A percentile compares a stretch with the other conserved stretches of the same genome.
Evolutionary conservation across 108 stramenopile species (phyloP).

Genomic region (Skeletonema tropicum): DNA sequence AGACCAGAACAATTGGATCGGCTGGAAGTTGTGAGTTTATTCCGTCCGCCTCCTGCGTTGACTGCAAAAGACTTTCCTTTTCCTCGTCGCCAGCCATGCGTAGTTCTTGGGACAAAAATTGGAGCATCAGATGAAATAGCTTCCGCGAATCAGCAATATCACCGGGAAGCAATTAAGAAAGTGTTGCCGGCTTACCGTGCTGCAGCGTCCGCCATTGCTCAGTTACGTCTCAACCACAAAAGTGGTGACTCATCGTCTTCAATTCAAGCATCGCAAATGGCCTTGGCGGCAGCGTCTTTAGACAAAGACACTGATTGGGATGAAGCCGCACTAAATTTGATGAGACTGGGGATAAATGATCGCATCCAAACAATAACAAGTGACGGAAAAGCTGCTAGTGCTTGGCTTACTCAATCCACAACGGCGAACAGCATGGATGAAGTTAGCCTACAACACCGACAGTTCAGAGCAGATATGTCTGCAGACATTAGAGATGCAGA

Average conservation of each 20-base stretch:
- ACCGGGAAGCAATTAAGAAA: conserved; percentile 21
- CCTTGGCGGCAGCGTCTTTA: conserved; percentile 36
- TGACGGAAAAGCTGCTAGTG: conserved; percentile 22
- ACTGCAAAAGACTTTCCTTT: conserved; percentile 31
- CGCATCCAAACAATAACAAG: conserved; percentile 31
- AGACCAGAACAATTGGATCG: conserved; percentile 13
- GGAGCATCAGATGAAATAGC: neutral
- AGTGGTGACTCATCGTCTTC: conserved; percentile 18
- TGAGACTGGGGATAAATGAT: conserved; percentile 32
- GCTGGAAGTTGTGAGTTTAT: conserved; percentile 35
- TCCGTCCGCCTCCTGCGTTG: conserved; percentile 27
- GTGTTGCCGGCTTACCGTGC: conserved; percentile 45
- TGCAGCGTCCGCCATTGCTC: conserved; percentile 46
- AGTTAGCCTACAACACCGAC: conserved; percentile 6
- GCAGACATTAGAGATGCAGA: conserved; percentile 38
- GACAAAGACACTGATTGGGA: conserved; percentile 36
- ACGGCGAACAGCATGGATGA: neutral
- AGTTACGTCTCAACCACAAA: conserved; percentile 31
- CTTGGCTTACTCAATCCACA: conserved; percentile 32
- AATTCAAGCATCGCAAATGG: conserved; percentile 39
- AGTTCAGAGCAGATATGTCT: conserved; percentile 29
- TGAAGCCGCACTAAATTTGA: conserved; percentile 20
- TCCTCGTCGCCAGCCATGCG: conserved; percentile 43
- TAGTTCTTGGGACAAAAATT: conserved; percentile 46
- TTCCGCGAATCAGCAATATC: conserved; percentile 10